Evolutionary conservation across 2,329 filamentous ascomycete species (phyloP), one percentile per base, ranked within the genome.

Genomic region (Scopulariopsis brevicaulis): DNA sequence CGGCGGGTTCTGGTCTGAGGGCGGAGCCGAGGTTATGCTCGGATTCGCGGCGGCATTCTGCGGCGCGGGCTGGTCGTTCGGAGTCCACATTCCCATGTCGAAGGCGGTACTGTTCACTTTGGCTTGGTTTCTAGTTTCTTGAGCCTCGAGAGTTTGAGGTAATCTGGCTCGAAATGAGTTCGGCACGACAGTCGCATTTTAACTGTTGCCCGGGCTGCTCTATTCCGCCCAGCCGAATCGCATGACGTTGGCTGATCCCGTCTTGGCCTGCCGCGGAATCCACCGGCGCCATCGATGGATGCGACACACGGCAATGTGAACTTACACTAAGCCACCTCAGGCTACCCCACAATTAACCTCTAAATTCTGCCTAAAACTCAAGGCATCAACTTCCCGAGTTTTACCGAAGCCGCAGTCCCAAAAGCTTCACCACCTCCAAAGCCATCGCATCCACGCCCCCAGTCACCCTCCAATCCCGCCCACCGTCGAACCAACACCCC

Each of bases 81-180:
- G 37, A 40, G 50, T 43, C 55, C 48, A 57, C 55, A 48, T 53
- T 15, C 46, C 46, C 55, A 57, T 57, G 8, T n/a, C 37, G 55
- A 12, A 53, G 37, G 28, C 18, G 11, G 54, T 25, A n/a, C 22
- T 22, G 8, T 46, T 50, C 20, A 50, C 7, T 12, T n/a, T 11
- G 46, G n/a, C 12, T 22, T 14, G n/a, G 12, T 11, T 12, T 50
- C 20, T 11, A 20, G 46, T 11, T 24, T 11, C 20, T n/a, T 50
- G 11, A 11, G n/a, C 15, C 43, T 40, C 37, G 12, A 40, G 15
- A 46, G 40, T n/a, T 50, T n/a, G 10, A 50, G 20, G 20, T 24
- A n/a, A 46, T n/a, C 40, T n/a, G n/a, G n/a, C 22, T 50, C 7
- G 46, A 50, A 20, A 20, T n/a, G 5, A n/a, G 40, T 2, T 8